Percentiles rank a stretch among this genome's conserved stretches.
Evolutionary conservation across 2,329 filamentous ascomycete species (phyloP).

Genomic region (Alternaria gansuensis): DNA sequence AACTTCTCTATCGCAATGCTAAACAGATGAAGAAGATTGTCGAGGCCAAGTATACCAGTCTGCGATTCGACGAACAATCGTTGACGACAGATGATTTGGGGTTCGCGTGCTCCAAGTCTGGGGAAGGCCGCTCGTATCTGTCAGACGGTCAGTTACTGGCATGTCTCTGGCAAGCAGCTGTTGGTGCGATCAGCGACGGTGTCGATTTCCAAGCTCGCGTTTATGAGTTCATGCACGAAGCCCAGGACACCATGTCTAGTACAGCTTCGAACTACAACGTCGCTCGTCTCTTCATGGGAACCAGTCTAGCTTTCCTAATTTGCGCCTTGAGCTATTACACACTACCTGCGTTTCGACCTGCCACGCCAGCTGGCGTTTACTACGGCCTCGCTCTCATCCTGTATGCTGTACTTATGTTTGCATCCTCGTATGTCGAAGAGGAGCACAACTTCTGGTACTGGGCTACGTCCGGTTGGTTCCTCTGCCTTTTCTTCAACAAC

Average conservation of each 20-base stretch:
- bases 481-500: slow-evolving; percentile 57
- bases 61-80: slow-evolving; percentile 56
- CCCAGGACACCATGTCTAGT: slow-evolving; percentile 83
- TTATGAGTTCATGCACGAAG: slow-evolving; percentile 69
- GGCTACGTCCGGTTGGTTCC: slow-evolving; percentile 74
- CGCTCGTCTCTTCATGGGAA: slow-evolving; percentile 63
- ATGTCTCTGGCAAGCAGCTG: slow-evolving; percentile 70
- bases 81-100: slow-evolving; percentile 18
- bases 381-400: slow-evolving; percentile 50
- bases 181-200: slow-evolving; percentile 23
- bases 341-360: slow-evolving; percentile 53
- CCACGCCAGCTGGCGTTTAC: slow-evolving; percentile 61
- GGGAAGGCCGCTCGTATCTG: slow-evolving; percentile 15
- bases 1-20: slow-evolving; percentile 79
- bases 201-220: slow-evolving; percentile 50
- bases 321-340: slow-evolving; percentile 51
- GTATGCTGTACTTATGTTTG: slow-evolving; percentile 94
- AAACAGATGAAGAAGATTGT: slow-evolving; percentile 81
- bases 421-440: slow-evolving; percentile 96
- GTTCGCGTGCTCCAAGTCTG: slow-evolving; percentile 23
- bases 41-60: slow-evolving; percentile 72
- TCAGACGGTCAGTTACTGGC: slow-evolving; percentile 60
- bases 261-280: slow-evolving; percentile 94
- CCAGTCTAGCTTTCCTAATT: slow-evolving; percentile 56
- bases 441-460: slow-evolving; percentile 99